Conservation (phyloP, 169 alveolate species). For the Cardiosporidium cionae region DNA sequence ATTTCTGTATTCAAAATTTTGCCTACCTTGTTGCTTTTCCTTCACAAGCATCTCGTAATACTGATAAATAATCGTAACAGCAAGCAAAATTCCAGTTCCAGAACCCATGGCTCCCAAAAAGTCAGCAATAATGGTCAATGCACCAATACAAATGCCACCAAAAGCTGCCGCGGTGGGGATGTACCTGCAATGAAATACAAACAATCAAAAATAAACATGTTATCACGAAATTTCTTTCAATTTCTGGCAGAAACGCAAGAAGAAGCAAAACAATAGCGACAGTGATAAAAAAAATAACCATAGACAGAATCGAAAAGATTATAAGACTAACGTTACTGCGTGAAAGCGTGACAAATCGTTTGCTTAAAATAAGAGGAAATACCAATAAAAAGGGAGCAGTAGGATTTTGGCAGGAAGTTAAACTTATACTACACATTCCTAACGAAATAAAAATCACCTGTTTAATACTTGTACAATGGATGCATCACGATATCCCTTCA, state of each 20-base stretch:
- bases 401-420: background rate
- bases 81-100: slow-evolving; percentile 94
- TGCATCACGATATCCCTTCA: slow-evolving; percentile 82
- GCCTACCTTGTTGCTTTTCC: slow-evolving; percentile 85
- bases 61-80: slow-evolving; percentile 97
- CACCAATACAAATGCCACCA: slow-evolving; percentile 99
- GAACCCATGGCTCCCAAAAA: slow-evolving; percentile 99
- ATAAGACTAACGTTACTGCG: no score
- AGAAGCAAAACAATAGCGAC: background rate
- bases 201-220: background rate
- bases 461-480: slow-evolving; percentile 55
- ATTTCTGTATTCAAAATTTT: no score
- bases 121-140: slow-evolving; percentile 96
- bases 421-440: background rate
- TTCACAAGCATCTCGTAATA: slow-evolving; percentile 94
- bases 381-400: background rate
- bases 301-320: no score
- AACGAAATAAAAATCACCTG: background rate
- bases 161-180: slow-evolving; percentile 99
- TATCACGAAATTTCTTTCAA: no score
- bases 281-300: background rate
- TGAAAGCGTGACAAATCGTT: no score
- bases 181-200: slow-evolving; percentile 54
- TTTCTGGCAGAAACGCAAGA: background rate
- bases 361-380: no score